Evolutionary conservation across 1,139 yeast species (phyloP), one percentile per base, ranked within the genome.

Genomic region (Petasospora fabianii): DNA sequence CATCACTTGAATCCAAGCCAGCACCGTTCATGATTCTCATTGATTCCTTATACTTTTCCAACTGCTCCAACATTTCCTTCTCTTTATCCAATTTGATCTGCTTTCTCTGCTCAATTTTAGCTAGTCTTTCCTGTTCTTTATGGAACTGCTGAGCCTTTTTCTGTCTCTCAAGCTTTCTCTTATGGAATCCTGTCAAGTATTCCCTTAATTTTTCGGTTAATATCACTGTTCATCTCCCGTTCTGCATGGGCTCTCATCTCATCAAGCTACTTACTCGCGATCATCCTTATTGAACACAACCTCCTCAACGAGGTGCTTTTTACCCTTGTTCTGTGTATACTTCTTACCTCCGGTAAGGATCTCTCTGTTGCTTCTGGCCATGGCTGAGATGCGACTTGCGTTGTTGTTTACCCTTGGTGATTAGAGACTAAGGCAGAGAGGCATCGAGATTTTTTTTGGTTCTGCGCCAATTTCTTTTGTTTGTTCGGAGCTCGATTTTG

Each of bases 161-260:
- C 63, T 84, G 85, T 60, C 97, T 73, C 56, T 84, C 84, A 16
- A 90, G 59, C 61, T 92, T 92, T 56, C 98, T 75, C 64, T 92
- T 92, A 61, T 92, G 98, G 60, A 92, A 92, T 24, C 98, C 98
- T 1, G 97, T 92, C 51, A 92, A 68, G 61, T 81, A 92, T 45
- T 90, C 96, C 27, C 69, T 61, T 8, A 15, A 14, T 4, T 11
- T 7, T 3, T 8, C 8, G 21, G 11, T 28, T 16, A n/a, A n/a
- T n/a, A n/a, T n/a, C n/a, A n/a, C n/a, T n/a, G n/a, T n/a, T n/a
- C n/a, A n/a, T n/a, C n/a, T n/a, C n/a, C n/a, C n/a, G n/a, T n/a
- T n/a, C n/a, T n/a, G n/a, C n/a, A n/a, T n/a, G n/a, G n/a, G n/a
- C n/a, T n/a, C n/a, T n/a, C n/a, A n/a, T n/a, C n/a, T n/a, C n/a